Base-by-base conservation (phyloP, 148 eudicot species). In the Rhododendron ferrugineum region DNA sequence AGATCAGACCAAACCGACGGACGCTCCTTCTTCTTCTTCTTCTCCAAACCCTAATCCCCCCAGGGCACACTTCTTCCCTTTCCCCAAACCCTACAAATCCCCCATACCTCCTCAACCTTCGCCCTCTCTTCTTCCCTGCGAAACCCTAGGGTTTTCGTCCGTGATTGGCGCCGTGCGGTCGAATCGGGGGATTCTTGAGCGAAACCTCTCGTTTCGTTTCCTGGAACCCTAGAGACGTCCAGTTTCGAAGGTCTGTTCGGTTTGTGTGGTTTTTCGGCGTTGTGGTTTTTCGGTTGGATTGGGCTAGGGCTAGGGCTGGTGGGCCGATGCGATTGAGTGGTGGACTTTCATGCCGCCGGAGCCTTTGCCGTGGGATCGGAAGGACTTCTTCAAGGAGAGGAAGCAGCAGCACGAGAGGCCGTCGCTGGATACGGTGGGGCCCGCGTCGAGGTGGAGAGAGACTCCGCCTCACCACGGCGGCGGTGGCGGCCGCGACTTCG, bases 321-420 rank as follows among this genome's bases (percentile, higher is more conserved):
- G 75, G 56, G 46, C 28, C 32, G 83, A 90, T 87, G 90, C 86
- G 87, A 85, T 87, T 85, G 85, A 46, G 72, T 76, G 44, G 85
- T 83, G 81, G 79, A 84, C 58, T 86, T 95, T 92, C 88, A 93
- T 95, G 97, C 95, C 98, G 93, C 94, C 96, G 88, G 97, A 94
- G 92, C 94, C 93, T 81, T 84, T 89, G 90, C 93, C 94, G 34
- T 93, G 93, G 93, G 96, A 94, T 90, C 96, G 97, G 89, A 94
- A 92, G 90, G 93, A 91, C 68, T 88, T 87, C 74, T 93, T 87
- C 80, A 89, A 91, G 85, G 93, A 93, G 40, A 87, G 96, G 66
- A 91, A 87, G 86, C 93, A 66, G 85, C 93, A 66, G 32, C 72
- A 89, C 88, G 89, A 88, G 62, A 86, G 92, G 82, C 64, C 54